Conservation (phyloP, 768 basidiomycete species). For the Phylloporus scabripes region DNA sequence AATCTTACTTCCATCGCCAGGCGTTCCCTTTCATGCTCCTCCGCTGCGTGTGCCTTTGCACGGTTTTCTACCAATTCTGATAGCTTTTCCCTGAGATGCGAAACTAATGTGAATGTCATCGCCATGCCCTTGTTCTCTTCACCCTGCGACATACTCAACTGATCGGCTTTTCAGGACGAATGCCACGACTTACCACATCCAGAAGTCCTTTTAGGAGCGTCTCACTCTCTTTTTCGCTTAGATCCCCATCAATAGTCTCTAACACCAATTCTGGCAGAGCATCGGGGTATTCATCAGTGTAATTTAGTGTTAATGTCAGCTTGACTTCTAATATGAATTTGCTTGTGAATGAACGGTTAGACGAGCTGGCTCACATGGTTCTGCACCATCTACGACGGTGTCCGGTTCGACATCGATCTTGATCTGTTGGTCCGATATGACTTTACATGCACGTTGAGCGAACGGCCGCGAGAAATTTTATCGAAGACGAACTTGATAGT, state of each 20-base stretch:
- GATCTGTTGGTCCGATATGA: constrained; percentile 76
- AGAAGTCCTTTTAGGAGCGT: constrained; percentile 52
- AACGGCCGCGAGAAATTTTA: constrained; percentile 27
- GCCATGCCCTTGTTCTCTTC: constrained; percentile 91
- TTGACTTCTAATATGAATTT: constrained; percentile 48
- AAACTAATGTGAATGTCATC: constrained; percentile 94
- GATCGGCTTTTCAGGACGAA: neutral
- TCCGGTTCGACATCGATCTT: constrained; percentile 88
- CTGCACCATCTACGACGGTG: constrained; percentile 54
- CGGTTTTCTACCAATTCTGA: constrained; percentile 57
- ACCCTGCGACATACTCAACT: constrained; percentile 40
- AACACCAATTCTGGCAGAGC: constrained; percentile 68
- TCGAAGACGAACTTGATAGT: constrained; percentile 70
- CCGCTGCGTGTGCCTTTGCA: constrained; percentile 48
- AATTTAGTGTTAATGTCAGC: constrained; percentile 66
- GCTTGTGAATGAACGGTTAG: constrained; percentile 1
- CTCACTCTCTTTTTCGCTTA: constrained; percentile 54
- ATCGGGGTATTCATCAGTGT: constrained; percentile 82
- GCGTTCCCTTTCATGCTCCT: constrained; percentile 70
- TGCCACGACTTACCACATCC: constrained; percentile 42
- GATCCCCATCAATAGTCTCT: constrained; percentile 55
- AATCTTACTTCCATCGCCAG: constrained; percentile 64
- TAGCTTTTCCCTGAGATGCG: constrained; percentile 76
- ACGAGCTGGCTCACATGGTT: constrained; percentile 41
- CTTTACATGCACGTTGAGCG: constrained; percentile 58